Evolutionary conservation across 1,139 yeast species (phyloP).

Genomic region (Blastobotrys proliferans): DNA sequence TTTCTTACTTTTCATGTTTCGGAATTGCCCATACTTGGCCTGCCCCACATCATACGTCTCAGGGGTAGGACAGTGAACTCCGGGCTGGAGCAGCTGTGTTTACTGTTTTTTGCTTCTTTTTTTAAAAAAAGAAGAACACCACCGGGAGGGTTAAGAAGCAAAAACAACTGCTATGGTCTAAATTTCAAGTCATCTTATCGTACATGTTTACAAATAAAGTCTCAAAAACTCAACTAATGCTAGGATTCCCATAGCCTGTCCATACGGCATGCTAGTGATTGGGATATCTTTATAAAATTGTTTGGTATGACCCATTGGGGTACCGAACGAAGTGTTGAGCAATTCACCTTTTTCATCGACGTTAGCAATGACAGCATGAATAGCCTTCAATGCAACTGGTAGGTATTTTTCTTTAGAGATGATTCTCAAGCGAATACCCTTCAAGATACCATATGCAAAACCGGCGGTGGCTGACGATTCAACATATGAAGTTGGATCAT

Average conservation of each 20-base stretch:
- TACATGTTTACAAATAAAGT: too few relatives aligned
- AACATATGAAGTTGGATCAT: conserved; percentile 33
- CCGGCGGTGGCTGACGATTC: conserved; percentile 40
- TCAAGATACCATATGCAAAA: conserved; percentile 38
- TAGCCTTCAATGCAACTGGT: conserved; percentile 30
- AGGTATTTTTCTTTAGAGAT: conserved; percentile 26
- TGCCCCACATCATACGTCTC: too few relatives aligned
- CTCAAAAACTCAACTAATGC: conserved; percentile 34
- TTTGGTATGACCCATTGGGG: conserved; percentile 36
- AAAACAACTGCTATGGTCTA: too few relatives aligned
- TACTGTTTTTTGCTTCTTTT: too few relatives aligned
- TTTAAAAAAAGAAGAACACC: too few relatives aligned
- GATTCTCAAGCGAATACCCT: conserved; percentile 31
- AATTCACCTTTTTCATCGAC: conserved; percentile 35
- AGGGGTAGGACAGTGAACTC: too few relatives aligned
- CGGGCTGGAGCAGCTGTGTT: too few relatives aligned
- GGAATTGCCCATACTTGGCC: too few relatives aligned
- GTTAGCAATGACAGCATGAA: conserved; percentile 32
- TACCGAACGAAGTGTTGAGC: conserved; percentile 37
- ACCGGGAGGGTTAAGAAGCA: too few relatives aligned
- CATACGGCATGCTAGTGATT: conserved; percentile 38
- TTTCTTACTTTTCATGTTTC: too few relatives aligned
- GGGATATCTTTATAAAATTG: conserved; percentile 38
- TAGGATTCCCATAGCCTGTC: conserved; percentile 41
- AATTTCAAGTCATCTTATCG: background rate